phyloP scores from a whole-genome alignment of 495 filamentous ascomycete genomes.

The Xylaria flabelliformis region DNA sequence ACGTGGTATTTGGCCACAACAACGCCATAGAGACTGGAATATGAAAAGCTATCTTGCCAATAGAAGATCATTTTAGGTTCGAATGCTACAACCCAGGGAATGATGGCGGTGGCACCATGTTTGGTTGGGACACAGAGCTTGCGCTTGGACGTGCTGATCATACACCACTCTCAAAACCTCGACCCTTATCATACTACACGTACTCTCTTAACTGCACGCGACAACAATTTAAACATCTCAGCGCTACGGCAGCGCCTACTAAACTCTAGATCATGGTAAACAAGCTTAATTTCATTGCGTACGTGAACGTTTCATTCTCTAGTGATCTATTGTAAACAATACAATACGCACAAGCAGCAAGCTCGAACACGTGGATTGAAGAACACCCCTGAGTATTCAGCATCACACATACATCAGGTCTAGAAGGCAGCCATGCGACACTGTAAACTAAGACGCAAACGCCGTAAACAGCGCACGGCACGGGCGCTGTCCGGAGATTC shows the following conservation, averaged over 20 bases:
- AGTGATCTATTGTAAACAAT: not conserved
- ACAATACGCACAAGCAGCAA: not conserved
- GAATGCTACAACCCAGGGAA: not conserved
- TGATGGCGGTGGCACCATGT: not conserved
- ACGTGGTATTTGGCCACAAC: not conserved
- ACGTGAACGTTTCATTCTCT: not conserved
- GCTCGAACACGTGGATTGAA: not conserved
- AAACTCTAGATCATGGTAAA: not conserved
- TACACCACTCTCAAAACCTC: slow-evolving; percentile 4
- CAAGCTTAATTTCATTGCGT: not conserved
- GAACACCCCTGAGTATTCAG: not conserved
- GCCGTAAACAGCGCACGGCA: not conserved
- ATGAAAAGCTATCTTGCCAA: not conserved
- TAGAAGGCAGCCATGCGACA: not conserved
- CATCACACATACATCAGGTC: not conserved
- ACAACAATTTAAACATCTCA: not conserved
- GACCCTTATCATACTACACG: not conserved
- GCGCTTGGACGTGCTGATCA: slow-evolving; percentile 11
- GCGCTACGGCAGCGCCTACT: not conserved
- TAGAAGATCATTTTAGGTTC: not conserved
- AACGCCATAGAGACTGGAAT: not conserved
- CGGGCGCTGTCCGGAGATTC: slow-evolving; percentile 6
- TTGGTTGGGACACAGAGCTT: not conserved
- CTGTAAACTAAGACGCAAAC: not conserved
- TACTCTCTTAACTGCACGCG: not conserved